Percentiles rank a stretch among this genome's conserved stretches.
phyloP scores from a whole-genome alignment of 768 basidiomycete species.

The Chalciporus chontae region DNA sequence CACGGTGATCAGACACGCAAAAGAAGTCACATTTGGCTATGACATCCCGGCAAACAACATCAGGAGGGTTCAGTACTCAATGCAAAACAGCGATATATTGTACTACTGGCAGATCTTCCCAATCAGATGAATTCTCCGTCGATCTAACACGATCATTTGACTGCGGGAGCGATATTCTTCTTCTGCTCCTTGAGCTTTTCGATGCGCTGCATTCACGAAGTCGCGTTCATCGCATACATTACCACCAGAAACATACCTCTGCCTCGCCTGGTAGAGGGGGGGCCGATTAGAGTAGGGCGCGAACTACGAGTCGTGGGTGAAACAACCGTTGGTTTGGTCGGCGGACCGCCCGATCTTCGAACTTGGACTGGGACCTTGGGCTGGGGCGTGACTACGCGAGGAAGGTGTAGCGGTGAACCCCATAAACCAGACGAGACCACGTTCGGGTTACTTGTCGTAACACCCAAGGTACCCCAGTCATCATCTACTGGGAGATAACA shows the following conservation, averaged over 20 bases:
- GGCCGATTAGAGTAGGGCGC: slow-evolving; percentile 24
- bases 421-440: too few relatives aligned
- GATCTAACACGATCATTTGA: background rate
- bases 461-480: slow-evolving; percentile 22
- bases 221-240: background rate
- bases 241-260: slow-evolving; percentile 40
- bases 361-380: slow-evolving; percentile 4
- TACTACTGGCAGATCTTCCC: too few relatives aligned
- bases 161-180: slow-evolving; percentile 37
- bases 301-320: slow-evolving; percentile 19
- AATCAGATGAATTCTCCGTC: too few relatives aligned
- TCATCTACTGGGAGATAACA: slow-evolving; percentile 5
- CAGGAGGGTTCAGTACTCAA: too few relatives aligned
- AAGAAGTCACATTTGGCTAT: too few relatives aligned
- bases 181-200: slow-evolving; percentile 81
- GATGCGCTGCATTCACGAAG: slow-evolving; percentile 50
- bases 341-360: slow-evolving; percentile 1
- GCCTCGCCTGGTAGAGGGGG: slow-evolving; percentile 8
- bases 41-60: too few relatives aligned
- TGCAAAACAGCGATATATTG: too few relatives aligned
- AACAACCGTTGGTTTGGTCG: slow-evolving; percentile 1
- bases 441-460: slow-evolving; percentile 2
- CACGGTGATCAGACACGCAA: too few relatives aligned
- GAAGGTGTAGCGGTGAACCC: slow-evolving; percentile 15
- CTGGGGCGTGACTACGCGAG: slow-evolving; percentile 23